Percentiles rank a stretch among this genome's conserved stretches.
These are phyloP conservation scores for Globisporangium nunn DNA, from an alignment of 352 stramenopile species.

Conservation along the genomic window DNA sequence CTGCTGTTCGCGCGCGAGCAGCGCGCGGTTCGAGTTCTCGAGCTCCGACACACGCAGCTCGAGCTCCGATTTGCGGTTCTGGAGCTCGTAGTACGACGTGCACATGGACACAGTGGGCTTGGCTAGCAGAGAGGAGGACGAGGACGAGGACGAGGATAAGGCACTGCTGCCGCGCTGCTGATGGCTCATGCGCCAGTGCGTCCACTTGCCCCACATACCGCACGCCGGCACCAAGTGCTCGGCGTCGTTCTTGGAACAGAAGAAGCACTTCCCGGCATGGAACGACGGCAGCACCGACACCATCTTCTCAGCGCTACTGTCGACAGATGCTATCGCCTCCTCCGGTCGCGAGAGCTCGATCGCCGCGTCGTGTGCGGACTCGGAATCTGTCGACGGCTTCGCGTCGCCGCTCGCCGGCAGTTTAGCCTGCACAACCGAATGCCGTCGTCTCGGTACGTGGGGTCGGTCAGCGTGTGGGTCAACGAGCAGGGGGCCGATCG, in stretches of 20 bases:
- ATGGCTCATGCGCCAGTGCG: conserved; percentile 79
- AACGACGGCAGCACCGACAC: conserved; percentile 76
- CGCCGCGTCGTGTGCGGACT: conserved; percentile 8
- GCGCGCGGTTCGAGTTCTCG: conserved; percentile 20
- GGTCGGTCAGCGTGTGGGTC: conserved; percentile 2
- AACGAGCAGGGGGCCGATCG: conserved; percentile 1
- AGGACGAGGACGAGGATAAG: conserved; percentile 4
- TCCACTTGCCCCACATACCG: conserved; percentile 82
- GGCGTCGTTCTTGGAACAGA: conserved; percentile 77
- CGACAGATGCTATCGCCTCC: background rate
- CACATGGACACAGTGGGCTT: conserved; percentile 65
- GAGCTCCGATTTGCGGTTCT: conserved; percentile 56
- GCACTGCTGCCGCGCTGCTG: conserved; percentile 25
- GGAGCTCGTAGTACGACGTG: conserved; percentile 81
- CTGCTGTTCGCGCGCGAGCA: conserved; percentile 21
- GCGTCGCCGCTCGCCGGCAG: conserved; percentile 3
- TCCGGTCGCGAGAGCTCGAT: conserved; percentile 9
- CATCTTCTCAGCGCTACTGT: conserved; percentile 26
- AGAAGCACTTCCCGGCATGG: conserved; percentile 78
- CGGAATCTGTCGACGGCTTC: conserved; percentile 2
- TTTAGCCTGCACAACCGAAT: conserved; percentile 6
- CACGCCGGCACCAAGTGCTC: conserved; percentile 76
- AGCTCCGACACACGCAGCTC: conserved; percentile 27
- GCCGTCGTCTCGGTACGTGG: conserved; percentile 7
- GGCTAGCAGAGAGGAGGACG: conserved; percentile 3